These are phyloP conservation scores for Tolypocladium sp. DNA, from an alignment of 2,329 filamentous ascomycete species.

Conservation along the genomic window DNA sequence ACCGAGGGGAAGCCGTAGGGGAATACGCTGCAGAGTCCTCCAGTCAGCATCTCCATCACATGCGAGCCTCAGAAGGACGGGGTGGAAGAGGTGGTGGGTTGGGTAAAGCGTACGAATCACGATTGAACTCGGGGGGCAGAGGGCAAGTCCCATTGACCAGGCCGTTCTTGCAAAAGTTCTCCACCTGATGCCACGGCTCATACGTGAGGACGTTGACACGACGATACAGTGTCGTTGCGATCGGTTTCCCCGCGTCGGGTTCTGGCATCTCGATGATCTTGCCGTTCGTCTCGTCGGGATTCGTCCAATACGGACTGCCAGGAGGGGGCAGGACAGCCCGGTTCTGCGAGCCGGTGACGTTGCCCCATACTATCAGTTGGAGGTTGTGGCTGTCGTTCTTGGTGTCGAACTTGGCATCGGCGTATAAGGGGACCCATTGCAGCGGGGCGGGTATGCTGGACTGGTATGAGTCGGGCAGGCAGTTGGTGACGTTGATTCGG, in stretches of 20 bases:
- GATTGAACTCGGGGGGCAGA: constrained; percentile 60
- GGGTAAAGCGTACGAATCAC: background rate
- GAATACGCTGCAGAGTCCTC: constrained; percentile 16
- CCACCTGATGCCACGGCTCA: constrained; percentile 48
- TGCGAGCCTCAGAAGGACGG: background rate
- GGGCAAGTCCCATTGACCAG: constrained; percentile 61
- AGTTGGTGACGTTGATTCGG: constrained; percentile 75
- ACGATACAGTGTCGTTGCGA: constrained; percentile 64
- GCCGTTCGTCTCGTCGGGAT: constrained; percentile 52
- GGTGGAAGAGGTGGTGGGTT: too few relatives aligned
- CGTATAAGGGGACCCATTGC: constrained; percentile 69
- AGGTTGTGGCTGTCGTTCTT: constrained; percentile 53
- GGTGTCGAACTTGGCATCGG: constrained; percentile 66
- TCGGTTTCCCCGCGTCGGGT: constrained; percentile 33
- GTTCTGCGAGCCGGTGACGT: constrained; percentile 68
- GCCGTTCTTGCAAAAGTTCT: constrained; percentile 57
- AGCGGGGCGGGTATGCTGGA: constrained; percentile 49
- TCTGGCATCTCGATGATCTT: constrained; percentile 66
- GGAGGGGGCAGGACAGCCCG: constrained; percentile 49
- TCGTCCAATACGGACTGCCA: constrained; percentile 50
- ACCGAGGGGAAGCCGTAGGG: constrained; percentile 57
- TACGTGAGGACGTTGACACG: constrained; percentile 71
- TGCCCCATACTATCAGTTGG: constrained; percentile 77
- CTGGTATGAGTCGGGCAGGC: constrained; percentile 55
- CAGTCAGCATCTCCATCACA: constrained; percentile 1